Evolutionary conservation across 441 rosid genomes (phyloP).

Genomic region (Breynia disticha): DNA sequence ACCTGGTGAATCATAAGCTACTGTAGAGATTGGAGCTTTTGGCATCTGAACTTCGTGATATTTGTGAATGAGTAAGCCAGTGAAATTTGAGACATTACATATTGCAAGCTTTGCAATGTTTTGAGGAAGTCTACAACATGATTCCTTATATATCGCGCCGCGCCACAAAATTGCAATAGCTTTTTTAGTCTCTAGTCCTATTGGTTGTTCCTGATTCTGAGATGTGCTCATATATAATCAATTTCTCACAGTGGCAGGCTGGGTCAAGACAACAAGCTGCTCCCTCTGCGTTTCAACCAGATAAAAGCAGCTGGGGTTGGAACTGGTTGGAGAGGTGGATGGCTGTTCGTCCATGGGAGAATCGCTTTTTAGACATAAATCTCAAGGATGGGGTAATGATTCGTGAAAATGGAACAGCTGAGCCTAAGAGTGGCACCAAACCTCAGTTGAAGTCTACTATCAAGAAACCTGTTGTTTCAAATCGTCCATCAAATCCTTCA

Average conservation of each 20-base stretch:
- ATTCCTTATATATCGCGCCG: too few species aligned
- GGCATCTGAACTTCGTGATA: too few species aligned
- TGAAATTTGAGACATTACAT: too few species aligned
- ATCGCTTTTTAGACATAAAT: slow-evolving; percentile 86
- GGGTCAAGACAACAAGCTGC: slow-evolving; percentile 69
- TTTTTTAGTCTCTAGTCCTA: too few species aligned
- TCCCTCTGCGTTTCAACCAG: slow-evolving; percentile 72
- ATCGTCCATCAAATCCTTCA: slow-evolving; percentile 31
- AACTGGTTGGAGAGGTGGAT: slow-evolving; percentile 99
- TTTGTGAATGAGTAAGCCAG: too few species aligned
- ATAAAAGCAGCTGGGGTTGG: slow-evolving; percentile 99
- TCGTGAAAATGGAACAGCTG: slow-evolving; percentile 39
- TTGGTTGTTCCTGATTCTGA: too few species aligned
- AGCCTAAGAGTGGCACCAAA: slow-evolving; percentile 37
- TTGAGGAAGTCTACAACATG: too few species aligned
- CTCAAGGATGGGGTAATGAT: slow-evolving; percentile 67
- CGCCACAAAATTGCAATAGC: too few species aligned
- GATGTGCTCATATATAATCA: background rate
- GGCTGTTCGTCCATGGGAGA: slow-evolving; percentile 99
- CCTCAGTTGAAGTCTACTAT: slow-evolving; percentile 41
- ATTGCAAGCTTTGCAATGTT: too few species aligned
- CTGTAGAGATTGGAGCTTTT: too few species aligned
- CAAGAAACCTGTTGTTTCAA: slow-evolving; percentile 40
- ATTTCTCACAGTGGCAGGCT: slow-evolving; percentile 81
- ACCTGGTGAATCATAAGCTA: too few species aligned